These are phyloP conservation scores for Ceratocystis destructans DNA, from an alignment of 2,329 filamentous ascomycete species.

Conservation along the genomic window DNA sequence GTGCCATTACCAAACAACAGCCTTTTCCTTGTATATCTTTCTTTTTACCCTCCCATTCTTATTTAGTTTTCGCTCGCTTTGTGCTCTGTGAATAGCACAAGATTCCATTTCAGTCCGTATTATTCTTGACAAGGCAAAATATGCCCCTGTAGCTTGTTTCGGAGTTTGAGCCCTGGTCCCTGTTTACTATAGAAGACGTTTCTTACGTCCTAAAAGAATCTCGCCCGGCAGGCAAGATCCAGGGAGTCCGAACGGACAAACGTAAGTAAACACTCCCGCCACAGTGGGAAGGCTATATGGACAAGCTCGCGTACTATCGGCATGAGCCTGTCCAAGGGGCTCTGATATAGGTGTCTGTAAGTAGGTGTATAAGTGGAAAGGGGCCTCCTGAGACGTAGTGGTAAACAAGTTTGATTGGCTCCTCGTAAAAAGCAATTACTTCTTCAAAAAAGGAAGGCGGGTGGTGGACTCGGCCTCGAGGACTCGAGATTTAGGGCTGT, in stretches of 20 bases:
- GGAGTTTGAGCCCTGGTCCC: conserved; percentile 2
- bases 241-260: no score
- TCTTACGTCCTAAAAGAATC: background rate
- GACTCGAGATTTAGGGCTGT: conserved; percentile 3
- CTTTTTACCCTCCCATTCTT: background rate
- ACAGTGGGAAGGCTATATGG: no score
- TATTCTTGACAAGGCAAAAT: background rate
- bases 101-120: background rate
- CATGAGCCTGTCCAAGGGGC: no score
- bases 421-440: background rate
- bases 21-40: background rate
- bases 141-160: conserved; percentile 2
- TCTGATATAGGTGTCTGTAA: background rate
- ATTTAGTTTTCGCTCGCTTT: background rate
- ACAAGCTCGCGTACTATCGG: no score
- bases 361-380: background rate
- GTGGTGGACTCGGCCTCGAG: background rate
- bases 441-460: background rate
- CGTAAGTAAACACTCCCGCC: no score
- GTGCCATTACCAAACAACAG: background rate
- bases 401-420: background rate
- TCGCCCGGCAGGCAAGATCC: background rate
- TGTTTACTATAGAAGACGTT: background rate
- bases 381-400: background rate
- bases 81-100: background rate